Percentiles rank a stretch among this genome's conserved stretches.
These are phyloP conservation scores for Phytophthora pisi DNA, from an alignment of 352 stramenopile species.

Conservation along the genomic window DNA sequence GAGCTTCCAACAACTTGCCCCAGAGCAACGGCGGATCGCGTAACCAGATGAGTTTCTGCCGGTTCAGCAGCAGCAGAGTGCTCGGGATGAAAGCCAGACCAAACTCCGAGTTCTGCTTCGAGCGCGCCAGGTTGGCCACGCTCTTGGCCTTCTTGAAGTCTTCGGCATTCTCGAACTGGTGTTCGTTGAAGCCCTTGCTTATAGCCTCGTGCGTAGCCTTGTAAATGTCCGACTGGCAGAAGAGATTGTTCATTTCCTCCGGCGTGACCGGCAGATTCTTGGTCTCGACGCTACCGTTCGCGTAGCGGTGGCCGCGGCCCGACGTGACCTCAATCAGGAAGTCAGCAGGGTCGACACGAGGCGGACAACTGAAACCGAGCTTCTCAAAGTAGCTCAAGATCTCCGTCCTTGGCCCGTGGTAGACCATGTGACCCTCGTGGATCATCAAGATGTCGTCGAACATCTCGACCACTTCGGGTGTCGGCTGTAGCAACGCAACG, in stretches of 20 bases:
- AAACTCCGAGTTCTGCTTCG: slow-evolving; percentile 57
- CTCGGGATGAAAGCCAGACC: slow-evolving; percentile 50
- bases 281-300: slow-evolving; percentile 41
- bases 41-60: slow-evolving; percentile 73
- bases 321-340: slow-evolving; percentile 76
- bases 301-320: slow-evolving; percentile 54
- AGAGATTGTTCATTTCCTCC: slow-evolving; percentile 65
- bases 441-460: slow-evolving; percentile 97
- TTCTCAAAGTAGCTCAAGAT: slow-evolving; percentile 88
- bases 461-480: slow-evolving; percentile 92
- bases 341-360: slow-evolving; percentile 63
- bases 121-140: slow-evolving; percentile 50
- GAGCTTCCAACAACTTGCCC: slow-evolving; percentile 65
- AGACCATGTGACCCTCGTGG: slow-evolving; percentile 94
- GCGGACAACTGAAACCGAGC: slow-evolving; percentile 73
- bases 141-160: slow-evolving; percentile 67
- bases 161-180: slow-evolving; percentile 60
- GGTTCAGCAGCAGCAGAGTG: slow-evolving; percentile 57
- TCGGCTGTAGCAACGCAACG: slow-evolving; percentile 47
- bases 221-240: slow-evolving; percentile 64
- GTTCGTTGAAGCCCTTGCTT: slow-evolving; percentile 57
- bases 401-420: slow-evolving; percentile 83
- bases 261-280: slow-evolving; percentile 16
- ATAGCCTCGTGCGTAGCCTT: slow-evolving; percentile 52
- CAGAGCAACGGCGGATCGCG: slow-evolving; percentile 63